Conservation (phyloP, 2,329 filamentous ascomycete species). For the Drechslerella dactyloides region DNA sequence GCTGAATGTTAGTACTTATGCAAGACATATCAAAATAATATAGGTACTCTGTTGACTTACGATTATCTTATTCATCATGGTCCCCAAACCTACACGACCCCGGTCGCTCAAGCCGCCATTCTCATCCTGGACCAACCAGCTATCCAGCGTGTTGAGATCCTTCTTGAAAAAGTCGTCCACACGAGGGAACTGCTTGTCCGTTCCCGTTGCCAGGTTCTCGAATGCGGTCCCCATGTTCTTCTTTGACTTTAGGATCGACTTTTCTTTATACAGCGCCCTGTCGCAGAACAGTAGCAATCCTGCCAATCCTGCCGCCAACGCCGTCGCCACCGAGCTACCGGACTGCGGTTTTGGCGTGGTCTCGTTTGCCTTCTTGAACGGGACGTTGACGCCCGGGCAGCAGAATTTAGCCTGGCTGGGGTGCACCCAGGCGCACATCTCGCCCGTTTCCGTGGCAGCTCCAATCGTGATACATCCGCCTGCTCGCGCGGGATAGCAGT, state of each 20-base stretch:
- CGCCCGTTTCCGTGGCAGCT: neutral
- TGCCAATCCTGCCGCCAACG: neutral
- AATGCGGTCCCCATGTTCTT: neutral
- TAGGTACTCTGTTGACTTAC: neutral
- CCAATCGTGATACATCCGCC: conserved; percentile 1
- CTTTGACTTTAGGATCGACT: conserved; percentile 1
- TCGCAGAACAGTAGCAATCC: conserved; percentile 3
- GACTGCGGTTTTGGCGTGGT: neutral
- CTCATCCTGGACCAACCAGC: neutral
- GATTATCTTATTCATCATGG: neutral
- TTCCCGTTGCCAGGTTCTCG: neutral
- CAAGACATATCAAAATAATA: no score
- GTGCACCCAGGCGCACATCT: conserved; percentile 7
- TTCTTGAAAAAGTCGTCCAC: conserved; percentile 8
- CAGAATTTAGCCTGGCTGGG: conserved; percentile 6
- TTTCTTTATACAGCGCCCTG: conserved; percentile 1
- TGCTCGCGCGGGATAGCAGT: neutral
- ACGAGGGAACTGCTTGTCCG: conserved; percentile 8
- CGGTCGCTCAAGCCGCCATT: neutral
- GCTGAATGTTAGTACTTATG: neutral
- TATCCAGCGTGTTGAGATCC: neutral
- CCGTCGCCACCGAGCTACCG: neutral
- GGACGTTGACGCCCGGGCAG: neutral
- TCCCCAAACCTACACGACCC: neutral
- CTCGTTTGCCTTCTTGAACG: conserved; percentile 6